These are phyloP conservation scores for Penicillium sp. DNA, from an alignment of 2,329 filamentous ascomycete genomes.

Conservation along the genomic window DNA sequence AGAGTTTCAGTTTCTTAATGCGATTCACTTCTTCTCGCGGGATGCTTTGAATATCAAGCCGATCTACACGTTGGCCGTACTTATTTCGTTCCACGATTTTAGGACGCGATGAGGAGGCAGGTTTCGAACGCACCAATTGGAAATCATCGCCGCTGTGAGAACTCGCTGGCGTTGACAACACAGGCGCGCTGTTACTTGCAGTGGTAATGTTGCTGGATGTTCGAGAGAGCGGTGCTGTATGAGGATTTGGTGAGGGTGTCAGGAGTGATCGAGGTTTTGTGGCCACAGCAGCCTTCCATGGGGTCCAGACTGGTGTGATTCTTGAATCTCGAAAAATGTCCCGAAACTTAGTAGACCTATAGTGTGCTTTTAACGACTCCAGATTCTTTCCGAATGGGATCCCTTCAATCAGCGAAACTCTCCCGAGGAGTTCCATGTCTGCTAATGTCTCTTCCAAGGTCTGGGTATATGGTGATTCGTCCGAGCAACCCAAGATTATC, in stretches of 20 bases:
- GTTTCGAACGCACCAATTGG: slow-evolving; percentile 44
- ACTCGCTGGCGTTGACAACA: slow-evolving; percentile 43
- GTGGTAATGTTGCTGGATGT: slow-evolving; percentile 48
- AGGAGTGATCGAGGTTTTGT: slow-evolving; percentile 35
- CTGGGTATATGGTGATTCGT: slow-evolving; percentile 60
- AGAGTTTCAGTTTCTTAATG: slow-evolving; percentile 66
- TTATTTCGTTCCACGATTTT: slow-evolving; percentile 60
- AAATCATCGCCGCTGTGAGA: slow-evolving; percentile 45
- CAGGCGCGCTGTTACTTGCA: slow-evolving; percentile 39
- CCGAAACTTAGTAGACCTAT: slow-evolving; percentile 56
- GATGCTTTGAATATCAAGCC: slow-evolving; percentile 55
- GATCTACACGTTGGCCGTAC: slow-evolving; percentile 64
- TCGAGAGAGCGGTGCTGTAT: slow-evolving; percentile 36
- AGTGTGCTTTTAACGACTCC: slow-evolving; percentile 51
- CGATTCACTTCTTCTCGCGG: slow-evolving; percentile 61
- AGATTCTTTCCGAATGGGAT: slow-evolving; percentile 61
- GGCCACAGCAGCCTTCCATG: slow-evolving; percentile 39
- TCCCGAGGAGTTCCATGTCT: slow-evolving; percentile 50
- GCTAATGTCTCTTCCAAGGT: slow-evolving; percentile 56
- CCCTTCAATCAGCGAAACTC: slow-evolving; percentile 62
- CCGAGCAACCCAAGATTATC: slow-evolving; percentile 64
- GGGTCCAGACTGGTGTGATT: slow-evolving; percentile 43
- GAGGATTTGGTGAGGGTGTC: slow-evolving; percentile 44
- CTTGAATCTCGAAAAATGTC: slow-evolving; percentile 61
- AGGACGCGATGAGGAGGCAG: slow-evolving; percentile 35